phyloP scores from a whole-genome alignment of 345 rosid species.

The Excoecaria agallocha region DNA sequence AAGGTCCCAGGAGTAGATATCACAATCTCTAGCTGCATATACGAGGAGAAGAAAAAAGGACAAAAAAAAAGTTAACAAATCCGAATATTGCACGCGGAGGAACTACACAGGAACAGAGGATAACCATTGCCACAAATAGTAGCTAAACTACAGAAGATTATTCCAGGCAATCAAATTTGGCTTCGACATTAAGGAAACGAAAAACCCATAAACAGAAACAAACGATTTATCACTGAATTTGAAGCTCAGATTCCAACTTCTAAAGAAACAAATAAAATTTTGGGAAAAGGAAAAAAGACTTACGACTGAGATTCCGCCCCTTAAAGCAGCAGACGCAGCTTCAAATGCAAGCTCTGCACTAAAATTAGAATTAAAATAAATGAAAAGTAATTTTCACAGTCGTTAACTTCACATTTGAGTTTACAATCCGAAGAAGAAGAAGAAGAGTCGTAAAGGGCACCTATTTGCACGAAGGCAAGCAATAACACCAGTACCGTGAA shows the following conservation, averaged over 20 bases:
- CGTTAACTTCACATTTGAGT: not conserved
- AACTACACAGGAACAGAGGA: not conserved
- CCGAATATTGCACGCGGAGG: not conserved
- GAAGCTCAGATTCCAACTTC: not conserved
- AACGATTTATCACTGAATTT: not conserved
- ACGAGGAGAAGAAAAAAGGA: constrained; percentile 13
- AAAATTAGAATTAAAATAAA: not conserved
- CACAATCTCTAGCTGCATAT: constrained; percentile 53
- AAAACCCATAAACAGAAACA: not conserved
- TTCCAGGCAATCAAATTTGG: not conserved
- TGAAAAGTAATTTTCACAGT: not conserved
- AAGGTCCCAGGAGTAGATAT: constrained; percentile 58
- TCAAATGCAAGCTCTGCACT: constrained; percentile 53
- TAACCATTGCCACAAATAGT: not conserved
- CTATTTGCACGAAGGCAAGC: constrained; percentile 57
- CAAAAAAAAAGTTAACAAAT: constrained; percentile 5
- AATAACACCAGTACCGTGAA: constrained; percentile 46
- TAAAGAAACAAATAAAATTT: not conserved
- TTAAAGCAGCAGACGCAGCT: constrained; percentile 54
- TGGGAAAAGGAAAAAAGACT: constrained; percentile 23
- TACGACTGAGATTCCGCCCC: constrained; percentile 57
- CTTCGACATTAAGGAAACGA: not conserved
- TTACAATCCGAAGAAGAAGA: not conserved
- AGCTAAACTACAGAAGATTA: not conserved
- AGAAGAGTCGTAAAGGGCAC: not conserved